Conservation (phyloP, 1,284 basidiomycete genomes). For the Fomitopsis schrenkii region DNA sequence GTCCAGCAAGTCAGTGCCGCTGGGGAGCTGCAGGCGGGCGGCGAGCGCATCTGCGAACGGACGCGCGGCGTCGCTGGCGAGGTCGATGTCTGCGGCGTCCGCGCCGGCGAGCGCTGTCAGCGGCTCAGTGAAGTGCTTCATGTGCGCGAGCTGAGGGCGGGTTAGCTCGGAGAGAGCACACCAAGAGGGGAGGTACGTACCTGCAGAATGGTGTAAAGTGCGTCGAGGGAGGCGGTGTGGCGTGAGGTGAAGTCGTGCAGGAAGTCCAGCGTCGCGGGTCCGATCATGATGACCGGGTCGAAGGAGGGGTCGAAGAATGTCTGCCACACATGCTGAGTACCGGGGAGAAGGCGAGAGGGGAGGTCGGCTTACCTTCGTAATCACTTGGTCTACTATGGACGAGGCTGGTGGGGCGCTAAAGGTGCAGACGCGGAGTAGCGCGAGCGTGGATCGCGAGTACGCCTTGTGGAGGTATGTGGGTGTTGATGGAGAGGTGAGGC, state of each 20-base stretch:
- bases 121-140: constrained; percentile 68
- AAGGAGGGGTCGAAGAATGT: constrained; percentile 62
- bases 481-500: constrained; percentile 48
- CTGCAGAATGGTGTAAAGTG: constrained; percentile 54
- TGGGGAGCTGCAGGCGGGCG: constrained; percentile 22
- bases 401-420: constrained; percentile 45
- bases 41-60: constrained; percentile 40
- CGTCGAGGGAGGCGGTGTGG: constrained; percentile 52
- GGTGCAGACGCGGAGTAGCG: constrained; percentile 50
- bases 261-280: constrained; percentile 42
- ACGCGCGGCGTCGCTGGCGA: constrained; percentile 23
- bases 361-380: constrained; percentile 39
- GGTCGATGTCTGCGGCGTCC: constrained; percentile 14
- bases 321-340: constrained; percentile 28
- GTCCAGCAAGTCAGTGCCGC: constrained; percentile 22
- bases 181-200: constrained; percentile 30
- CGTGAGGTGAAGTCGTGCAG: constrained; percentile 47
- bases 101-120: constrained; percentile 37
- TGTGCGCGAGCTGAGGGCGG: constrained; percentile 44
- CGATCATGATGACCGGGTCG: constrained; percentile 56
- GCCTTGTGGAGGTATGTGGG: constrained; percentile 53
- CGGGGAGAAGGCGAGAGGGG: background rate
- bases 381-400: constrained; percentile 43
- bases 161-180: background rate
- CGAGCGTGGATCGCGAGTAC: constrained; percentile 54